Conservation (phyloP, 2,329 filamentous ascomycete genomes). For the Nemania sp. region DNA sequence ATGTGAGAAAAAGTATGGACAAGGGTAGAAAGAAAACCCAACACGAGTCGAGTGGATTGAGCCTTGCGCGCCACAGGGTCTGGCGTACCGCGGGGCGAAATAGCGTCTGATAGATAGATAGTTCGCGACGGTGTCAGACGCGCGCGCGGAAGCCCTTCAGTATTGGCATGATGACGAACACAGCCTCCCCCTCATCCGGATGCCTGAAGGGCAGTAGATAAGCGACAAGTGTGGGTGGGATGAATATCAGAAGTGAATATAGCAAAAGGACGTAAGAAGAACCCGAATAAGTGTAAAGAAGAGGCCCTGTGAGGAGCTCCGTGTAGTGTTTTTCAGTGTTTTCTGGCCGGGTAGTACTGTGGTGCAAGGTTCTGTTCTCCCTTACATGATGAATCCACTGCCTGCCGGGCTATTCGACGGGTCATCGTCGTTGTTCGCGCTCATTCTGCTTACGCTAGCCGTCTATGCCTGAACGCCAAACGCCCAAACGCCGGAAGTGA, state of each 20-base stretch:
- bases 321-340: background rate
- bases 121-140: too few species aligned
- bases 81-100: too few species aligned
- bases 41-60: too few species aligned
- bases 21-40: too few species aligned
- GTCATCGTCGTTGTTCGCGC: background rate
- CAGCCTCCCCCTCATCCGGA: background rate
- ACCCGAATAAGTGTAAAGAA: too few species aligned
- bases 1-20: background rate
- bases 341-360: background rate
- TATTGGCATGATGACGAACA: too few species aligned
- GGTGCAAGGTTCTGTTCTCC: slow-evolving; percentile 4
- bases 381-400: background rate
- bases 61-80: too few species aligned
- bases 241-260: background rate
- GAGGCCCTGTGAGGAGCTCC: background rate
- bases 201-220: background rate
- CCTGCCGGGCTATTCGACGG: slow-evolving; percentile 1
- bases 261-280: too few species aligned
- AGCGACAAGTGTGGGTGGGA: background rate
- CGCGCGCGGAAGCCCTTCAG: background rate
- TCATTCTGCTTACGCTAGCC: slow-evolving; percentile 6
- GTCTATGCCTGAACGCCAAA: slow-evolving; percentile 11
- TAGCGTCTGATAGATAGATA: too few species aligned
- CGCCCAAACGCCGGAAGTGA: slow-evolving; percentile 5